Base-by-base conservation (phyloP, 176 grass and related monocot genomes). In the Ensete ventricosum region DNA sequence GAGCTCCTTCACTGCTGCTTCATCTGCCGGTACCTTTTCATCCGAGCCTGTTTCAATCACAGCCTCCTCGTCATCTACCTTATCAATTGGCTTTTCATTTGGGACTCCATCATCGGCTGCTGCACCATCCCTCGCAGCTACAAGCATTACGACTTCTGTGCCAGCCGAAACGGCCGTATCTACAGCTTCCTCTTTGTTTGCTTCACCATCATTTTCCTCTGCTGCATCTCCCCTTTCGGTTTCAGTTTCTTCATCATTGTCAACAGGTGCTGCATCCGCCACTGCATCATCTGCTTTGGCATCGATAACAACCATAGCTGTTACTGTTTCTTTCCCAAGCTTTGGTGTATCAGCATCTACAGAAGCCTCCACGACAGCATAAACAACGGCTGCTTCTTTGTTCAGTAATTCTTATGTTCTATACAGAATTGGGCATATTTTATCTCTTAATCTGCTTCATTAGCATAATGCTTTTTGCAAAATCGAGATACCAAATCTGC, bases 271-370 rank as follows among this genome's bases (percentile, higher is more conserved):
- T 51, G 17, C 65, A 17, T 34, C 77, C n/a, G 52, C 27, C 10
- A 26, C 78, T 9, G 11, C 57, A 59, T 34, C 29, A 3, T 13
- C 58, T 20, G 19, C 65, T 54, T 72, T 34, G 29, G 29, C 29
- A 4, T 34, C 79, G 52, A 81, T 79, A 66, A 74, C 76, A 29
- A 77, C 84, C 49, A 76, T 79, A 53, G 79, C 83, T 69, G 75
- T 81, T 27, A 55, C 88, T 55, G 17, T 50, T 29, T 11, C 80
- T 9, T 89, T 98, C 85, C 81, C 93, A 73, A 81, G 21, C 72
- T 94, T 99, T 87, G 80, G 52, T 75, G 64, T 81, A 62, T 77
- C 81, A 72, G 48, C 79, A 66, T 64, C 81, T 77, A 85, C 81
- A 16, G 73, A 76, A 29, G 73, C 79, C 79, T 78, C 84, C 77